Evolutionary conservation across 1,284 basidiomycete species (phyloP), one percentile per base, ranked within the genome.

Genomic region (Fomitopsis betulina): DNA sequence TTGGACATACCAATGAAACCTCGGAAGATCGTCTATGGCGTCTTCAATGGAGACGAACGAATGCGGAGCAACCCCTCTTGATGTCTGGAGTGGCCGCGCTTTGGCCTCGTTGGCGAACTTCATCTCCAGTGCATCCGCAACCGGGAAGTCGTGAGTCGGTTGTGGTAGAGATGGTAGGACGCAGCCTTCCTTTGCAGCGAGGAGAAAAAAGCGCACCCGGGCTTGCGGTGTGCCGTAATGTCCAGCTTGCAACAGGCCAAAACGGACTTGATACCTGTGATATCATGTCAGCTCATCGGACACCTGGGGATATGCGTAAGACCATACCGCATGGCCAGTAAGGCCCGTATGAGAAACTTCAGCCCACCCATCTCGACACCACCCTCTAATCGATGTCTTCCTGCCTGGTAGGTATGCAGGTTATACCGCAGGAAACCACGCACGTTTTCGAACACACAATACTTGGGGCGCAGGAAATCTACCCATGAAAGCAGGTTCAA

Each of bases 181-280:
- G 51, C 72, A 58, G 0, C 79, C 81, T 5, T 75, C 69, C 33
- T 76, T 73, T 6, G 89, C 80, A 3, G 85, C 89, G 52, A 89
- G 69, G 2, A 90, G 71, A 69, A 92, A 87, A 70, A 92, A 90
- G 0, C 89, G 80, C 33, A 84, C 72, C 0, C 90, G 79, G 2
- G 75, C 69, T 69, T 92, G 90, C 1, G 90, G 89, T 1, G 84
- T 77, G 1, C 90, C 89, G 64, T 89, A 91, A 58, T 89, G 82
- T 0, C 76, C 87, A 8, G 87, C 87, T 70, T 92, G 85, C 0
- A 91, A 72, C 0, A 87, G 71, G 5, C 75, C 78, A 65, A 81
- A 85, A 0, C 82, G 78, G 6, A 87, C 75, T 67, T 91, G 89
- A 67, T 91, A 91, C 15, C 88, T 91, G 10, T 45, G 54, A 12